phyloP scores from a whole-genome alignment of 805 yeast genomes.

The Kazachstania taianensis region DNA sequence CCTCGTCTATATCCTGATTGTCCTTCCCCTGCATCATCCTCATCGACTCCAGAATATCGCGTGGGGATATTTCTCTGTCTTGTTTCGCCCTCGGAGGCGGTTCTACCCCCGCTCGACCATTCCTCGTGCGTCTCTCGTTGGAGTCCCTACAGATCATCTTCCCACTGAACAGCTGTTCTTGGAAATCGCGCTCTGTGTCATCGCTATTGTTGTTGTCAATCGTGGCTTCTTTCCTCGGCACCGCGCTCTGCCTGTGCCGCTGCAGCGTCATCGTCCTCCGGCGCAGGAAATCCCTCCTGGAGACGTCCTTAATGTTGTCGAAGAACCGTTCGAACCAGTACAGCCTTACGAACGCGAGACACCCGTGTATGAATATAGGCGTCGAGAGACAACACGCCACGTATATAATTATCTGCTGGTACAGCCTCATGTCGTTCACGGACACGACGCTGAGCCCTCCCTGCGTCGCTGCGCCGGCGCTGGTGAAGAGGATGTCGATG shows the following conservation, averaged over 20 bases:
- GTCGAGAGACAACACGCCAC: slow-evolving; percentile 56
- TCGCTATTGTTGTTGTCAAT: background rate
- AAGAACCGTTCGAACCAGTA: slow-evolving; percentile 84
- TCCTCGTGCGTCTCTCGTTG: too few species aligned
- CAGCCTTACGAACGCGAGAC: slow-evolving; percentile 62
- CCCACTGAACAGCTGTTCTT: slow-evolving; percentile 25
- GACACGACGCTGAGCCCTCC: slow-evolving; percentile 81
- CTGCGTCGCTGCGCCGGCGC: slow-evolving; percentile 71
- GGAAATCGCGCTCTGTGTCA: slow-evolving; percentile 9
- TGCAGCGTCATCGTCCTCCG: slow-evolving; percentile 45
- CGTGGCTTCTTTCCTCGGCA: slow-evolving; percentile 2
- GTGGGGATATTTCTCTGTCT: background rate
- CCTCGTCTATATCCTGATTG: too few species aligned
- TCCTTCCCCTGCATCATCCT: background rate
- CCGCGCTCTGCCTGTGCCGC: slow-evolving; percentile 6
- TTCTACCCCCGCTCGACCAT: too few species aligned
- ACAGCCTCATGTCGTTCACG: slow-evolving; percentile 48
- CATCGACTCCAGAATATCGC: background rate
- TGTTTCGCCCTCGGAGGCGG: background rate
- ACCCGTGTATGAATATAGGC: slow-evolving; percentile 80
- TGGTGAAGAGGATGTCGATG: slow-evolving; percentile 68
- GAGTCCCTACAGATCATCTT: slow-evolving; percentile 10
- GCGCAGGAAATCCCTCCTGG: slow-evolving; percentile 67
- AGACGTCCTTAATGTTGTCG: slow-evolving; percentile 64
- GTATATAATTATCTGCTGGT: slow-evolving; percentile 71